Conservation (phyloP, 73 alveolate genomes). For the Durusdinium trenchii region DNA sequence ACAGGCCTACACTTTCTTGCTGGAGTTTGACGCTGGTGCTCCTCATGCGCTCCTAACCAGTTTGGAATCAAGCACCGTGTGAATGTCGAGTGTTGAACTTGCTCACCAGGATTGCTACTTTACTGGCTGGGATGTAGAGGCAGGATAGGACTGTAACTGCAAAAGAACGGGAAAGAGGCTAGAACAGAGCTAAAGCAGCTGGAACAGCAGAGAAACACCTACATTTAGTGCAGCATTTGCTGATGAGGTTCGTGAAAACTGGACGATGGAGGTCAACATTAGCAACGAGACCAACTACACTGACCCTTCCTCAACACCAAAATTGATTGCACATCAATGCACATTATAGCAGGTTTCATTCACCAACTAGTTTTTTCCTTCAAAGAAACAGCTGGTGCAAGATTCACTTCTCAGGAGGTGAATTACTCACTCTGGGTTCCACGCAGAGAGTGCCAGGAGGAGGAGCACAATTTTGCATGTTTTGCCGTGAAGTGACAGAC, state of each 20-base stretch:
- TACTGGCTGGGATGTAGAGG: constrained; percentile 95
- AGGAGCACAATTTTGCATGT: constrained; percentile 2
- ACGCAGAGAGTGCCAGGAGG: constrained; percentile 88
- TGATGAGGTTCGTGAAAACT: constrained; percentile 72
- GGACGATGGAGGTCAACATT: constrained; percentile 57
- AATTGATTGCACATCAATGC: too few relatives aligned
- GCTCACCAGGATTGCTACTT: constrained; percentile 83
- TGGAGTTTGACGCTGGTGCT: constrained; percentile 86
- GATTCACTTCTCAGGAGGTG: too few relatives aligned
- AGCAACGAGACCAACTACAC: constrained; percentile 91
- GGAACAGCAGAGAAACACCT: too few relatives aligned
- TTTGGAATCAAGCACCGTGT: neutral
- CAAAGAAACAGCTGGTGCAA: neutral
- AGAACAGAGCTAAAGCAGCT: too few relatives aligned
- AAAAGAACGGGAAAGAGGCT: too few relatives aligned
- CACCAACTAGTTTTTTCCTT: neutral
- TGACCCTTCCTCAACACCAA: too few relatives aligned
- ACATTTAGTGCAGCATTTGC: too few relatives aligned
- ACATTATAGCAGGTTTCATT: too few relatives aligned
- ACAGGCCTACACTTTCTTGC: constrained; percentile 86
- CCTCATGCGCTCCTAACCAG: constrained; percentile 35
- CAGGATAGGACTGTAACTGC: constrained; percentile 6
- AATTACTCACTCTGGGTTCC: constrained; percentile 93
- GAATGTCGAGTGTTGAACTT: neutral
- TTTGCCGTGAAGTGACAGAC: too few relatives aligned